Base-by-base conservation (phyloP, 495 filamentous ascomycete genomes). In the Hypoxylon crocopeplum region DNA sequence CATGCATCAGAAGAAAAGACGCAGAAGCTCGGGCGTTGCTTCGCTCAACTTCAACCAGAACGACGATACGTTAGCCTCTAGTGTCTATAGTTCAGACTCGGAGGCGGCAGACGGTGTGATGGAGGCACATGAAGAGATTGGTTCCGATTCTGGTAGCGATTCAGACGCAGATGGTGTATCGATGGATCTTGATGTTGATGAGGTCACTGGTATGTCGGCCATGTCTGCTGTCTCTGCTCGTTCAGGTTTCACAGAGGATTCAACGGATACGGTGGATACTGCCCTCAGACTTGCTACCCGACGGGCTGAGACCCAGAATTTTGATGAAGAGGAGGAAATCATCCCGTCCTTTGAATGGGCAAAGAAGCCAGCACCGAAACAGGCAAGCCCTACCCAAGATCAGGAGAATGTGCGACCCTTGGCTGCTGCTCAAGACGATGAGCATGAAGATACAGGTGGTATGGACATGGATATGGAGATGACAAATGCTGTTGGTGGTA, bases 271-370 rank as follows among this genome's bases (percentile, higher is more conserved):
- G 20, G 72, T 96, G 8, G 91, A 97, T 47, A 84, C 89, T 42
- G 86, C 86, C 30, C 76, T 97, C n/a, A 82, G 86, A 40, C 83
- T 88, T 56, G 92, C 92, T 3, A 84, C 90, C 6, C 82, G 81
- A 39, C 82, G 84, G 67, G 91, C 92, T 21, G 89, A 85, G 33
- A 76, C 90, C 8, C 78, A 89, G 51, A 83, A 82, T 2, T 82
- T 89, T 72, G 89, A 90, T 42, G 86, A 92, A 36, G 89, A 88
- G 5, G 87, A 90, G 48, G 89, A 94, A 56, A 86, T 92, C 48
- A 86, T 96, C 50, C 91, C 90, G 10, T 79, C 80, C 48, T 71
- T 78, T 69, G 78, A 77, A 1, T 81, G 78, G 78, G 72, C 69
- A 7, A 77, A 61, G 63, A 74, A 78, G 48, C 63, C 64, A 7